phyloP scores from a whole-genome alignment of 2,329 filamentous ascomycete genomes.

The Nannizzia gypsea region DNA sequence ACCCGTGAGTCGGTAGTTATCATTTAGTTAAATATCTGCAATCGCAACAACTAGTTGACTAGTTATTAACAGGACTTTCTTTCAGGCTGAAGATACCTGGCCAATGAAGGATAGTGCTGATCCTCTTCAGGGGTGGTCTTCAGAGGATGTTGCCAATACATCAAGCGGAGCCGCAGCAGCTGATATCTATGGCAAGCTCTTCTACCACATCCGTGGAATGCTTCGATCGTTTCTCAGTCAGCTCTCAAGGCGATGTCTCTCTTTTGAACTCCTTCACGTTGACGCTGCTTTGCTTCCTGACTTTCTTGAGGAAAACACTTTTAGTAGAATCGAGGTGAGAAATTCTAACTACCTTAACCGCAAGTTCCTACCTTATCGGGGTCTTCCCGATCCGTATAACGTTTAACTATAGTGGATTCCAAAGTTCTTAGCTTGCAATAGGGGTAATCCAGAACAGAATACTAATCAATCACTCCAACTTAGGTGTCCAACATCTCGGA shows the following conservation, averaged over 20 bases:
- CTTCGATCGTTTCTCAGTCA: conserved; percentile 23
- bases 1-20: conserved; percentile 29
- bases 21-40: not conserved
- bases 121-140: conserved; percentile 29
- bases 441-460: too few species aligned
- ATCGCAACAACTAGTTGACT: too few species aligned
- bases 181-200: conserved; percentile 33
- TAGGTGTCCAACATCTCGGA: conserved; percentile 35
- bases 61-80: conserved; percentile 31
- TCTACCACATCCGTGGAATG: conserved; percentile 22
- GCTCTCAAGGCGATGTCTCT: conserved; percentile 15
- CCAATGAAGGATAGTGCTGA: conserved; percentile 28
- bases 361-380: not conserved
- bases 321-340: conserved; percentile 32
- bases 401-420: too few species aligned
- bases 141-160: conserved; percentile 19
- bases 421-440: too few species aligned
- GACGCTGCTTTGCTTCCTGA: conserved; percentile 19
- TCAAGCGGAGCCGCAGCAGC: conserved; percentile 18
- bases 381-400: not conserved
- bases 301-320: conserved; percentile 13
- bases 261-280: conserved; percentile 22
- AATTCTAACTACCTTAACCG: too few species aligned
- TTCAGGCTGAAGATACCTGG: conserved; percentile 22
- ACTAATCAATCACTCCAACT: not conserved